Evolutionary conservation across 352 stramenopile species (phyloP).

Genomic region (Phytophthora sansomeana): DNA sequence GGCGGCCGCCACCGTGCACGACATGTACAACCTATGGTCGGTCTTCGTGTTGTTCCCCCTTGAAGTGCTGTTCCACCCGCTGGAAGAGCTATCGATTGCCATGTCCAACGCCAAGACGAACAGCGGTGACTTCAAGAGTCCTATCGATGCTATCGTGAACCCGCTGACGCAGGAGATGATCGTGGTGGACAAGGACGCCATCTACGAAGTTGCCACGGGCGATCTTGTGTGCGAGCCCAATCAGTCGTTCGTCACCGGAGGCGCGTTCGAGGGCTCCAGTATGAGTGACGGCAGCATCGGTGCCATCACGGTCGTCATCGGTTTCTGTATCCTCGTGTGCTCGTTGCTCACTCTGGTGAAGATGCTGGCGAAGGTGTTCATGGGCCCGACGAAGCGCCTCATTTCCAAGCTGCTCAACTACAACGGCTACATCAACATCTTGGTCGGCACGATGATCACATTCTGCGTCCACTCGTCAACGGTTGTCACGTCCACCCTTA

Average conservation of each 20-base stretch:
- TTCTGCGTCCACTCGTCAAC: conserved; percentile 92
- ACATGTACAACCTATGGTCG: conserved; percentile 92
- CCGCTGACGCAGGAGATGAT: conserved; percentile 46
- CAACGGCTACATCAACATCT: conserved; percentile 91
- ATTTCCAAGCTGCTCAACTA: conserved; percentile 91
- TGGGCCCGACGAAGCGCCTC: conserved; percentile 84
- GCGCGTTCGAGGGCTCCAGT: conserved; percentile 40
- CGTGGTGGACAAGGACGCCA: conserved; percentile 46
- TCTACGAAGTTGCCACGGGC: conserved; percentile 48
- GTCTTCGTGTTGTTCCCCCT: conserved; percentile 80
- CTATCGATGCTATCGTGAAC: conserved; percentile 54
- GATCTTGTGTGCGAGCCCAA: conserved; percentile 33
- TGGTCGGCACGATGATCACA: conserved; percentile 86
- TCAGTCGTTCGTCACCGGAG: conserved; percentile 48
- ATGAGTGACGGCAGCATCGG: conserved; percentile 57
- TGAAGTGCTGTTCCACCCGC: conserved; percentile 65
- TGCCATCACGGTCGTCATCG: conserved; percentile 54
- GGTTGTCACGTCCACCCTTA: conserved; percentile 91
- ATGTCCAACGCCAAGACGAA: conserved; percentile 47
- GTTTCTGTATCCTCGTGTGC: conserved; percentile 56
- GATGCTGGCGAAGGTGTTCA: conserved; percentile 72
- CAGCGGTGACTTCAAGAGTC: conserved; percentile 50
- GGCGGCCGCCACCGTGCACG: conserved; percentile 61
- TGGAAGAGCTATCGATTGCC: conserved; percentile 63
- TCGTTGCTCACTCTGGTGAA: conserved; percentile 57